Conservation (phyloP, 495 filamentous ascomycete species). For the Aspergillus sclerotiicarbonarius region DNA sequence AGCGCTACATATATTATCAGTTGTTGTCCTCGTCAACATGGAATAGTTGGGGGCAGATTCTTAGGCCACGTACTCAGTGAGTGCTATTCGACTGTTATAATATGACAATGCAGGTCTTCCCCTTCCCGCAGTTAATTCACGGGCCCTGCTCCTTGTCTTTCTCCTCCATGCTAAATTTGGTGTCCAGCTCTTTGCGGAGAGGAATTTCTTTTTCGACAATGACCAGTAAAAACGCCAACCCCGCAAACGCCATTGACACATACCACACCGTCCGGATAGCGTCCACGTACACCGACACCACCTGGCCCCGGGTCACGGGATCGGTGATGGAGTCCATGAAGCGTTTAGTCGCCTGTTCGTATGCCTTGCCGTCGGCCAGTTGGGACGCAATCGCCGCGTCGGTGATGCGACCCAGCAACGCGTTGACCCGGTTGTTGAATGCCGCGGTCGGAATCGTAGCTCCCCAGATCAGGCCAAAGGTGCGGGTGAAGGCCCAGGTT, state of each 20-base stretch:
- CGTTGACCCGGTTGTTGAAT: slow-evolving; percentile 36
- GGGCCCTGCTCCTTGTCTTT: background rate
- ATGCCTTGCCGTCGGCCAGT: background rate
- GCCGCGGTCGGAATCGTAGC: slow-evolving; percentile 48
- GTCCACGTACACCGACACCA: background rate
- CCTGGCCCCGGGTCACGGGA: background rate
- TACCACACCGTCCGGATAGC: background rate
- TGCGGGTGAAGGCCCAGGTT: slow-evolving; percentile 46
- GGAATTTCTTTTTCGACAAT: background rate
- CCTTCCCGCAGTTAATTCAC: no score
- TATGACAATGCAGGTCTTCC: no score
- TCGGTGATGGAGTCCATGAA: background rate
- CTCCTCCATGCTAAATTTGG: background rate
- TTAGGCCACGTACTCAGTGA: no score
- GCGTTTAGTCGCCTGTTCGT: background rate
- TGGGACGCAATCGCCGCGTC: background rate
- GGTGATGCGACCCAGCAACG: background rate
- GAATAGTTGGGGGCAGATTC: no score
- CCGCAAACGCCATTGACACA: background rate
- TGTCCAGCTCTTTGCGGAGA: background rate
- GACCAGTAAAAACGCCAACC: background rate
- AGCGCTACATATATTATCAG: no score
- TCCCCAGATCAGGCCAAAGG: slow-evolving; percentile 50
- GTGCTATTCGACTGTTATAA: no score
- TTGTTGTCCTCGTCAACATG: no score